Conservation (phyloP, 345 rosid genomes). For the Eucalyptus camaldulensis region DNA sequence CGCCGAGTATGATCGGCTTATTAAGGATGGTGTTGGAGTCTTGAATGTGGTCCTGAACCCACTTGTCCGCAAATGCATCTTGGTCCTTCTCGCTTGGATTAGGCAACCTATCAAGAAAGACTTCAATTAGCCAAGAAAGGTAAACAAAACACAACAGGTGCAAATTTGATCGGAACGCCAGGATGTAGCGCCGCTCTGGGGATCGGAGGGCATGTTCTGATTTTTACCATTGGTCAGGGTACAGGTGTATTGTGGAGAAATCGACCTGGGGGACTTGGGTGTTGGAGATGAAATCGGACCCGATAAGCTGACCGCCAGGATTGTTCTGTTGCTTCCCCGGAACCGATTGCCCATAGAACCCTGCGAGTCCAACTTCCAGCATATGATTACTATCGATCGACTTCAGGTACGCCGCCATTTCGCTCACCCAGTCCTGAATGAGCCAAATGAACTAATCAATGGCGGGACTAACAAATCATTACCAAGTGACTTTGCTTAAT, state of each 20-base stretch:
- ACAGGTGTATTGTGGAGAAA: conserved; percentile 64
- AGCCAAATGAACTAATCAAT: not conserved
- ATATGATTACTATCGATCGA: conserved; percentile 50
- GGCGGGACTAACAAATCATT: not conserved
- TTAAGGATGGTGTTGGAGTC: conserved; percentile 27
- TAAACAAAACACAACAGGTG: no score
- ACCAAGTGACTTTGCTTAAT: not conserved
- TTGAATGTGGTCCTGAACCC: conserved; percentile 33
- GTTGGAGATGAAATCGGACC: conserved; percentile 62
- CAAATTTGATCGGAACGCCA: not conserved
- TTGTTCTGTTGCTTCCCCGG: conserved; percentile 32
- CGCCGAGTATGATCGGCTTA: conserved; percentile 48
- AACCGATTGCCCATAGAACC: conserved; percentile 58
- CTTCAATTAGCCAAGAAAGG: not conserved
- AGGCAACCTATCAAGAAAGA: conserved; percentile 26
- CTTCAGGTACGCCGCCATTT: conserved; percentile 62
- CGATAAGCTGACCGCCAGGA: conserved; percentile 10
- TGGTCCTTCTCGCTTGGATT: conserved; percentile 18
- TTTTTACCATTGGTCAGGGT: conserved; percentile 64
- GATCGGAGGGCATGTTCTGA: not conserved
- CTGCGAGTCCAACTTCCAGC: conserved; percentile 67
- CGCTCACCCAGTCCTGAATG: conserved; percentile 44
- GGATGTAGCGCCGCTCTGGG: not conserved
- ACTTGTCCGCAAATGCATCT: conserved; percentile 27
- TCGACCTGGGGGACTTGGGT: conserved; percentile 45